A percentile compares a stretch with the other conserved stretches of the same genome.
Evolutionary conservation across 305 asterid species (phyloP).

Genomic region (Fraxinus sp.): DNA sequence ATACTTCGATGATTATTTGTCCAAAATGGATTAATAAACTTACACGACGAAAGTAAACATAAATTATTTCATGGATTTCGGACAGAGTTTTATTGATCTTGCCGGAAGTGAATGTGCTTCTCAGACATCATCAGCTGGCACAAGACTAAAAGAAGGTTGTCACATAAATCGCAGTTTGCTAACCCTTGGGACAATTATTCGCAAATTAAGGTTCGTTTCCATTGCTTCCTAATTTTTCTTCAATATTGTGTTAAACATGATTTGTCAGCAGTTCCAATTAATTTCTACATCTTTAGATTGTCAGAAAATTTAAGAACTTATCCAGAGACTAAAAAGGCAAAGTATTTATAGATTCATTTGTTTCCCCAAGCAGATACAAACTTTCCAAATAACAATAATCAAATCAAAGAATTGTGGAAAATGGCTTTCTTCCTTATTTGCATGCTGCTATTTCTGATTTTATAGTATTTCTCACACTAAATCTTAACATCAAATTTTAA

Average conservation of each 20-base stretch:
- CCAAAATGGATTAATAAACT: neutral
- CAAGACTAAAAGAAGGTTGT: constrained; percentile 75
- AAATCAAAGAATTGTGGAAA: constrained; percentile 22
- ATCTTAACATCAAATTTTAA: constrained; percentile 1
- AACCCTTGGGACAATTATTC: constrained; percentile 88
- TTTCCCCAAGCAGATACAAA: constrained; percentile 72
- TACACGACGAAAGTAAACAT: neutral
- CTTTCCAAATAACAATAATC: constrained; percentile 43
- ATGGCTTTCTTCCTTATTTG: neutral
- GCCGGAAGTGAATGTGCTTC: constrained; percentile 99
- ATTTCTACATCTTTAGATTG: neutral
- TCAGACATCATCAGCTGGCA: constrained; percentile 58
- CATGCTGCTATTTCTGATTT: neutral
- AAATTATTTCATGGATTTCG: neutral
- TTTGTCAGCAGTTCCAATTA: neutral
- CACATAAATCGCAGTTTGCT: constrained; percentile 95
- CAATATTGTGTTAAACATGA: neutral
- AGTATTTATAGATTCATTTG: neutral
- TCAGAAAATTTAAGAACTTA: neutral
- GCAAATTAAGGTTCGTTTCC: constrained; percentile 68
- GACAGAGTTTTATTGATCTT: constrained; percentile 88
- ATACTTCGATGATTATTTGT: neutral
- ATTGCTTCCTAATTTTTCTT: neutral
- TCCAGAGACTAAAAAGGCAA: neutral
- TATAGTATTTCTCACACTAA: neutral